Percentiles rank a stretch among this genome's conserved stretches.
Conservation (phyloP, 1,139 yeast species). For the Saccharomyces uvarum region DNA sequence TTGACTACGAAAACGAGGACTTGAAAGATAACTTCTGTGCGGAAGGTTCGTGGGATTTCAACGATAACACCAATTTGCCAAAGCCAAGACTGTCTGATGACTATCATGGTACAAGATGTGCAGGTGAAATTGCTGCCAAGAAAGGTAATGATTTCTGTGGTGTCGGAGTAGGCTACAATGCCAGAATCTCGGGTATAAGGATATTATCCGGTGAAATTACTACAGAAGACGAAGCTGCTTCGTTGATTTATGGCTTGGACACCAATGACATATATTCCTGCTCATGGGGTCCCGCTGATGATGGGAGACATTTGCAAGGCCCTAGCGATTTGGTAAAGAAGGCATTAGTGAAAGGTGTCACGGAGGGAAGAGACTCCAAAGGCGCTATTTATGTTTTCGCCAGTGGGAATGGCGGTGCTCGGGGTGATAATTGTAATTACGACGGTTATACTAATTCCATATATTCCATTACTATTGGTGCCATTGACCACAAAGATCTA, state of each 20-base stretch:
- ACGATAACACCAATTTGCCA: slow-evolving; percentile 67
- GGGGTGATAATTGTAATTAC: slow-evolving; percentile 86
- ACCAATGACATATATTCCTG: slow-evolving; percentile 89
- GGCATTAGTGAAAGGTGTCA: slow-evolving; percentile 79
- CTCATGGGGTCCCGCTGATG: slow-evolving; percentile 98
- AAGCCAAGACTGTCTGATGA: slow-evolving; percentile 77
- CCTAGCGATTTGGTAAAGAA: slow-evolving; percentile 73
- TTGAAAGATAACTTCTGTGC: slow-evolving; percentile 61
- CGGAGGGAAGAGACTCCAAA: slow-evolving; percentile 69
- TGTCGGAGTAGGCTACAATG: slow-evolving; percentile 83
- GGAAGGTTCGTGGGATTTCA: slow-evolving; percentile 87
- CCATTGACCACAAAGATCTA: slow-evolving; percentile 74
- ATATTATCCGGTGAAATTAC: slow-evolving; percentile 76
- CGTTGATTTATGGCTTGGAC: slow-evolving; percentile 72
- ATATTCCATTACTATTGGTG: slow-evolving; percentile 91
- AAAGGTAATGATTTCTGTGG: slow-evolving; percentile 81
- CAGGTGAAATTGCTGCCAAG: slow-evolving; percentile 93
- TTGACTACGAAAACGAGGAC: slow-evolving; percentile 74
- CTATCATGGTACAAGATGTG: slow-evolving; percentile 95
- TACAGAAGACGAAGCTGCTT: slow-evolving; percentile 83
- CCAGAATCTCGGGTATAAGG: slow-evolving; percentile 84
- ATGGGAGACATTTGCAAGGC: slow-evolving; percentile 77
- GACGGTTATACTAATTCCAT: slow-evolving; percentile 97
- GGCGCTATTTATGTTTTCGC: slow-evolving; percentile 95
- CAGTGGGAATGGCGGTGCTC: slow-evolving; percentile 84